Evolutionary conservation across 2,329 filamentous ascomycete genomes (phyloP).

Genomic region (Claviceps pazoutovae): DNA sequence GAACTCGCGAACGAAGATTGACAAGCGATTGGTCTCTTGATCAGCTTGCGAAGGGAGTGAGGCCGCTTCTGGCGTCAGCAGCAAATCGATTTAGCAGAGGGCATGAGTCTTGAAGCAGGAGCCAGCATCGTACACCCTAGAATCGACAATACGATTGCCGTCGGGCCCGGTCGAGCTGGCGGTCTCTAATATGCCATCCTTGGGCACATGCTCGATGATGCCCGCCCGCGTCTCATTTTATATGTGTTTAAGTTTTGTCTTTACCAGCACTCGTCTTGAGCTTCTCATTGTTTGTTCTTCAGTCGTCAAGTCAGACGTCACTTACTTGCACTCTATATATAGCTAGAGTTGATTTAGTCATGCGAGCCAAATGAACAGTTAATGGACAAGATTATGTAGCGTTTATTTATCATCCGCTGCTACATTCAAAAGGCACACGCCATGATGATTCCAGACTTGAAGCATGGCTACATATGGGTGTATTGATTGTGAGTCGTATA

Average conservation of each 20-base stretch:
- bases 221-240: conserved; percentile 9
- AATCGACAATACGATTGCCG: not conserved
- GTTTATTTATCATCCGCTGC: not conserved
- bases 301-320: conserved; percentile 26
- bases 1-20: conserved; percentile 6
- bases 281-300: conserved; percentile 20
- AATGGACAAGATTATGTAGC: not conserved
- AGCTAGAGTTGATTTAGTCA: conserved; percentile 17
- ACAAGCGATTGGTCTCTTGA: conserved; percentile 8
- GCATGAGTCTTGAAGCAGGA: not conserved
- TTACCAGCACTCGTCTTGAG: conserved; percentile 22
- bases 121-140: not conserved
- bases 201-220: not conserved
- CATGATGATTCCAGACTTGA: not conserved
- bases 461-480: no score
- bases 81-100: not conserved
- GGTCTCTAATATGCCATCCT: not conserved
- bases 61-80: conserved; percentile 6
- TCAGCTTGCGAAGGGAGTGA: conserved; percentile 9
- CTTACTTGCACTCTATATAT: conserved; percentile 18
- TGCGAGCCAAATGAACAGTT: conserved; percentile 5
- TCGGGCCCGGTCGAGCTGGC: not conserved
- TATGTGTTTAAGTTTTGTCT: conserved; percentile 21
- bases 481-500: not conserved
- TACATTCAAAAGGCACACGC: not conserved